phyloP scores from a whole-genome alignment of 2,329 filamentous ascomycete genomes.

The Ophiostoma novo-ulmi region DNA sequence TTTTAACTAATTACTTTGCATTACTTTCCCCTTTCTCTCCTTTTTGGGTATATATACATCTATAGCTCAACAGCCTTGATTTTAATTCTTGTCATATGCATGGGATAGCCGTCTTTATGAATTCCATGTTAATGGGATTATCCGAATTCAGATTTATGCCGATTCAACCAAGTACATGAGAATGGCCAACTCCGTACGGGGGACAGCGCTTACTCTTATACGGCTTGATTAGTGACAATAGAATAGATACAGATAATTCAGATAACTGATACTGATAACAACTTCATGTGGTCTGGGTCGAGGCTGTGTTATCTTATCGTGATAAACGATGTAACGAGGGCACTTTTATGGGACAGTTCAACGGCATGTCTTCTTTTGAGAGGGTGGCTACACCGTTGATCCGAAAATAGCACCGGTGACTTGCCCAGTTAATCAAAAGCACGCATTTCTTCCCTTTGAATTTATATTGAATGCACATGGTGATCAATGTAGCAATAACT shows the following conservation, averaged over 20 bases:
- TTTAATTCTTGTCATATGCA: too few relatives aligned
- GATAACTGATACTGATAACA: background rate
- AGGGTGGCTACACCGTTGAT: background rate
- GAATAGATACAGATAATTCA: background rate
- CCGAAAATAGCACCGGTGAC: background rate
- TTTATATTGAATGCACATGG: background rate
- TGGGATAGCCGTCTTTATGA: too few relatives aligned
- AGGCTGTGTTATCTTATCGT: slow-evolving; percentile 10
- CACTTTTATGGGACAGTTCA: background rate
- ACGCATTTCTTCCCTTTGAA: background rate
- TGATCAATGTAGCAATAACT: background rate
- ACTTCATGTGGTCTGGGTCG: background rate
- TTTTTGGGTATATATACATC: too few relatives aligned
- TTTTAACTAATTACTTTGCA: background rate
- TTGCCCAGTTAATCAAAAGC: background rate
- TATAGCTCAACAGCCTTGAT: too few relatives aligned
- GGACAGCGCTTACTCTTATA: too few relatives aligned
- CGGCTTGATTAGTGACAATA: background rate
- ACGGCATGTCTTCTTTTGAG: background rate
- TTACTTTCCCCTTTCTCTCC: too few relatives aligned
- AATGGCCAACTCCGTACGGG: too few relatives aligned
- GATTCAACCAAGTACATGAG: too few relatives aligned
- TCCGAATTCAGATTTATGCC: too few relatives aligned
- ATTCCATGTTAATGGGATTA: too few relatives aligned
- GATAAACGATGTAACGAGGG: background rate